Evolutionary conservation across 2,329 filamentous ascomycete species (phyloP).

Genomic region (Byssoonygena ceratinophila): DNA sequence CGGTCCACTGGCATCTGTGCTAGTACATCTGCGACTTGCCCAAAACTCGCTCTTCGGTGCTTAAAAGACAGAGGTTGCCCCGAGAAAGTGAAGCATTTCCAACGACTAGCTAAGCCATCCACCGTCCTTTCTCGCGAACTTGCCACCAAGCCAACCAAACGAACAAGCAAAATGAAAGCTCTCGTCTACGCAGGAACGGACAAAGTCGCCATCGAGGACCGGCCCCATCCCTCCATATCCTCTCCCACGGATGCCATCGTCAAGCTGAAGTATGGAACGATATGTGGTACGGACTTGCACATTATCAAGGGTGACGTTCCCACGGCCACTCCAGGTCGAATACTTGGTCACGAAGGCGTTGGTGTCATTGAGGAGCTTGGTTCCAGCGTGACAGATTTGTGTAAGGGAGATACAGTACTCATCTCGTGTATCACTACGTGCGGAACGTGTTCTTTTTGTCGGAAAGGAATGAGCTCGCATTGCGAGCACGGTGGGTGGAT

Average conservation of each 20-base stretch:
- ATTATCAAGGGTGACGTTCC: slow-evolving; percentile 47
- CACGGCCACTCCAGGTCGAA: slow-evolving; percentile 36
- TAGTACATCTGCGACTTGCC: neutral
- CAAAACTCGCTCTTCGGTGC: neutral
- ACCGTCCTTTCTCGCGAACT: neutral
- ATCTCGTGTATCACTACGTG: slow-evolving; percentile 45
- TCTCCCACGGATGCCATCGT: slow-evolving; percentile 42
- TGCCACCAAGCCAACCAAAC: slow-evolving; percentile 2
- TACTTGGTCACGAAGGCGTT: slow-evolving; percentile 47
- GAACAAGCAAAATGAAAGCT: slow-evolving; percentile 35
- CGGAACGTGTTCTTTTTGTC: slow-evolving; percentile 33
- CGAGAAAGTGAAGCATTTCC: neutral
- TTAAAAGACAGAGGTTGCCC: neutral
- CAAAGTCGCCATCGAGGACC: slow-evolving; percentile 32
- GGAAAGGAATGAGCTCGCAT: slow-evolving; percentile 41
- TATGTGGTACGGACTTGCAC: slow-evolving; percentile 48
- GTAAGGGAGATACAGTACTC: slow-evolving; percentile 43
- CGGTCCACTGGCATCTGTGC: neutral
- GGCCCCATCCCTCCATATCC: slow-evolving; percentile 35
- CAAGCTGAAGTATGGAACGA: slow-evolving; percentile 40
- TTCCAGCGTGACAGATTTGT: slow-evolving; percentile 38
- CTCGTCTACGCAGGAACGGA: slow-evolving; percentile 35
- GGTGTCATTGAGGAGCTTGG: slow-evolving; percentile 41
- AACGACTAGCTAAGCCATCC: neutral
- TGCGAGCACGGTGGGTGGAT: slow-evolving; percentile 41